Conservation (phyloP, 768 basidiomycete genomes). For the Naematelia encephala region DNA sequence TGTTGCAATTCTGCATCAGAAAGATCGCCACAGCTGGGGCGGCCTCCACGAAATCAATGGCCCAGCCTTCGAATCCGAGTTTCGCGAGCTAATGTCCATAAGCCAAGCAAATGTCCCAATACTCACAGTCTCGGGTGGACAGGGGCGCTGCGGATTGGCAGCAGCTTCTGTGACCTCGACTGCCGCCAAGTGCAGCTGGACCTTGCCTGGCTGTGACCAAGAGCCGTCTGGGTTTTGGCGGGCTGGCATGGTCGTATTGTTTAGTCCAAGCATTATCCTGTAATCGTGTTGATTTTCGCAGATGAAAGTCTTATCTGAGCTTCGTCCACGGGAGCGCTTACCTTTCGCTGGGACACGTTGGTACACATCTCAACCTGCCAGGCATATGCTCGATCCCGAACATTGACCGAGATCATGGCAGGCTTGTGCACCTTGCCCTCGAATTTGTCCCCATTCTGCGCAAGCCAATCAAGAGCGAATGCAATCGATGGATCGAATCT, state of each 20-base stretch:
- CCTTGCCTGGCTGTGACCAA: constrained; percentile 11
- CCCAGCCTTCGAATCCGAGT: constrained; percentile 76
- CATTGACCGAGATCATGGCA: constrained; percentile 66
- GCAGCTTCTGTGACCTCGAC: constrained; percentile 23
- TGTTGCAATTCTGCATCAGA: constrained; percentile 60
- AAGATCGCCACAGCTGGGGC: constrained; percentile 72
- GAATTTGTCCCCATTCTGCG: constrained; percentile 61
- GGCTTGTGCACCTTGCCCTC: constrained; percentile 83
- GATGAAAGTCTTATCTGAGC: constrained; percentile 67
- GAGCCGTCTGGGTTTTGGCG: constrained; percentile 4
- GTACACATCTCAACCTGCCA: constrained; percentile 74
- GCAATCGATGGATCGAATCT: constrained; percentile 55
- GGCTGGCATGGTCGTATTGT: constrained; percentile 54
- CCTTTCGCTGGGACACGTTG: constrained; percentile 61
- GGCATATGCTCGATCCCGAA: constrained; percentile 63
- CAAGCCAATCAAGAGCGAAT: constrained; percentile 42
- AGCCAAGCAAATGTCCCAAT: neutral
- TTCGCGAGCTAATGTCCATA: constrained; percentile 57
- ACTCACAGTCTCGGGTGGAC: constrained; percentile 58
- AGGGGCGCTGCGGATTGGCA: constrained; percentile 25
- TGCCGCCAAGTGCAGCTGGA: constrained; percentile 19
- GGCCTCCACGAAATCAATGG: constrained; percentile 73
- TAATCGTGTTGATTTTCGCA: constrained; percentile 80
- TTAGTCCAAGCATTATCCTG: constrained; percentile 62
- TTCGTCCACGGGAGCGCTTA: constrained; percentile 44